These are phyloP conservation scores for Lotus japonicus DNA, from an alignment of 306 rosid genomes.

Conservation along the genomic window DNA sequence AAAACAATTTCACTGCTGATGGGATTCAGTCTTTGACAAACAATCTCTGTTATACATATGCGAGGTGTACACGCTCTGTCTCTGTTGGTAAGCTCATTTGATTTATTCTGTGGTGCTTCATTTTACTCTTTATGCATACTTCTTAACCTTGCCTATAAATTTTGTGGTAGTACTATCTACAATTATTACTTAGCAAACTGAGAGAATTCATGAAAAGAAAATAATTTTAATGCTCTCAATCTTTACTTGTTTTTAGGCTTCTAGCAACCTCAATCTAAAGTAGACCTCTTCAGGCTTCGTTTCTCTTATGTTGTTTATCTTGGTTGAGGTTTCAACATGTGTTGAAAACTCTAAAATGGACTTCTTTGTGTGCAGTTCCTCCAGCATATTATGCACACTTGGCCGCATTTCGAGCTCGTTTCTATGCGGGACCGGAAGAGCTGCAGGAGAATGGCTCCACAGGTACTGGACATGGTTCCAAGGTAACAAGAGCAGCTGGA, in stretches of 20 bases:
- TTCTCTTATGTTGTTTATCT: too few relatives aligned
- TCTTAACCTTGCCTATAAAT: not conserved
- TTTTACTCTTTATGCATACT: not conserved
- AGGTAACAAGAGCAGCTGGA: constrained; percentile 46
- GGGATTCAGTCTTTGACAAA: constrained; percentile 77
- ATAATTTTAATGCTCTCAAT: not conserved
- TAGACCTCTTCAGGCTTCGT: too few relatives aligned
- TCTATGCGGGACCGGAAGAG: constrained; percentile 77
- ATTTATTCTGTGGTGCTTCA: not conserved
- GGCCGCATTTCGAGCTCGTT: constrained; percentile 96
- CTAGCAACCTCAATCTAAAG: too few relatives aligned
- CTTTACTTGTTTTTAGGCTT: not conserved
- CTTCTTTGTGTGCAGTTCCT: constrained; percentile 55
- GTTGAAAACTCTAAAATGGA: too few relatives aligned
- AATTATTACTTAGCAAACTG: not conserved
- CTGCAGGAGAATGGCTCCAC: constrained; percentile 68
- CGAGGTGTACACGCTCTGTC: constrained; percentile 92
- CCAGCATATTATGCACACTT: constrained; percentile 96
- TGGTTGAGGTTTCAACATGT: too few relatives aligned
- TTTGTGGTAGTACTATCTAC: not conserved
- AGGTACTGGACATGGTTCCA: constrained; percentile 37
- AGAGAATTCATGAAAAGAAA: not conserved
- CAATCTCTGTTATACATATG: constrained; percentile 94
- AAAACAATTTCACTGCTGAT: constrained; percentile 87
- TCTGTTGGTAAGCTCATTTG: constrained; percentile 66